A percentile compares a stretch with the other conserved stretches of the same genome.
These are phyloP conservation scores for Termitomyces sp. DNA, from an alignment of 768 basidiomycete species.

Conservation along the genomic window DNA sequence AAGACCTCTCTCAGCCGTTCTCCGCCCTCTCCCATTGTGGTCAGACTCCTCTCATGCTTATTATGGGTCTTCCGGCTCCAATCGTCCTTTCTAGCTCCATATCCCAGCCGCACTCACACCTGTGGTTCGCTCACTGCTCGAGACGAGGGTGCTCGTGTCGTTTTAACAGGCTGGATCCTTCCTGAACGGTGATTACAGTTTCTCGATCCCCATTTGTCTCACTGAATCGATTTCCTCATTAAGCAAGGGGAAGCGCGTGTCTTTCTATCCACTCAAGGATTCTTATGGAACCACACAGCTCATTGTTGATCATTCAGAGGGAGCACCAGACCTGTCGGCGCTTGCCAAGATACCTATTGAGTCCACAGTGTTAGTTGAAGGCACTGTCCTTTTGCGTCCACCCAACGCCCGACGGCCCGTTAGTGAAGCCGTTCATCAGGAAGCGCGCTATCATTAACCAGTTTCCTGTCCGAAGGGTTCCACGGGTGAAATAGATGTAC, in stretches of 20 bases:
- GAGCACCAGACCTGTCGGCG: constrained; percentile 27
- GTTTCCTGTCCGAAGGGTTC: constrained; percentile 36
- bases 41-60: constrained; percentile 24
- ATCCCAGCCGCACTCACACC: constrained; percentile 56
- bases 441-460: constrained; percentile 13
- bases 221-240: constrained; percentile 31
- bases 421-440: constrained; percentile 25
- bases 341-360: constrained; percentile 71
- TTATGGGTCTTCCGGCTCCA: constrained; percentile 14
- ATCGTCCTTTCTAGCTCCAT: constrained; percentile 44
- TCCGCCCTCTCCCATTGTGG: constrained; percentile 29
- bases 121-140: constrained; percentile 54
- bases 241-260: constrained; percentile 70
- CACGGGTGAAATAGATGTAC: constrained; percentile 79
- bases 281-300: constrained; percentile 77
- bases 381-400: constrained; percentile 66
- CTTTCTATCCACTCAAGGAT: constrained; percentile 87
- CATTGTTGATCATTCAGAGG: constrained; percentile 49
- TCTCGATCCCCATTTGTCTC: constrained; percentile 26
- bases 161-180: constrained; percentile 80
- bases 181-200: constrained; percentile 65
- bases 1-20: constrained; percentile 13
- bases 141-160: constrained; percentile 55
- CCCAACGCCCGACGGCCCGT: constrained; percentile 59
- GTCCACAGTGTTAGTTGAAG: constrained; percentile 74